These are phyloP conservation scores for Heracleum sosnowskyi DNA, from an alignment of 129 eudicot genomes.

Conservation along the genomic window DNA sequence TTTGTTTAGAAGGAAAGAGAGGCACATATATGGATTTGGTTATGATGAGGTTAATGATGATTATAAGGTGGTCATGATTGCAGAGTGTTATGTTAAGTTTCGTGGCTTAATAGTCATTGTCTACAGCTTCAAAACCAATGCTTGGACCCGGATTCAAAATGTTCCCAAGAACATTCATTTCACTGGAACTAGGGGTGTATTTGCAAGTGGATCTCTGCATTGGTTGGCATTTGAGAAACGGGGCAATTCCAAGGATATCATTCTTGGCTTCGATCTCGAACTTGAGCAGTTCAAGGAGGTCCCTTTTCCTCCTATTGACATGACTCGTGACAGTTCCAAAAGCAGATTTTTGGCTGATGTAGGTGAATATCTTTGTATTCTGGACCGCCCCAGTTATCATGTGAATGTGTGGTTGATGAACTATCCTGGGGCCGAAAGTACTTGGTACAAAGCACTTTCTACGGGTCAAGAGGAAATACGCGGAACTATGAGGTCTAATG, in stretches of 20 bases:
- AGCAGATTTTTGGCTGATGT: too few relatives aligned
- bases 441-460: neutral
- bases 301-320: neutral
- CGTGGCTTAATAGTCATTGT: neutral
- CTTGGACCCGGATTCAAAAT: neutral
- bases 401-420: too few relatives aligned
- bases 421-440: neutral
- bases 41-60: neutral
- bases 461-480: neutral
- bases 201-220: constrained; percentile 1
- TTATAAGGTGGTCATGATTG: neutral
- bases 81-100: neutral
- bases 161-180: neutral
- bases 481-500: neutral
- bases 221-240: neutral
- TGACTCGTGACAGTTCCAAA: too few relatives aligned
- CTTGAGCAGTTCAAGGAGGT: neutral
- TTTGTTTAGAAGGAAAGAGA: neutral
- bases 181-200: neutral
- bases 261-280: neutral
- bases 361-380: too few relatives aligned
- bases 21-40: neutral
- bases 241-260: neutral
- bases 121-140: neutral
- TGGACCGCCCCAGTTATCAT: too few relatives aligned